phyloP scores from a whole-genome alignment of 352 stramenopile genomes.

The Phytopythium delawarense region DNA sequence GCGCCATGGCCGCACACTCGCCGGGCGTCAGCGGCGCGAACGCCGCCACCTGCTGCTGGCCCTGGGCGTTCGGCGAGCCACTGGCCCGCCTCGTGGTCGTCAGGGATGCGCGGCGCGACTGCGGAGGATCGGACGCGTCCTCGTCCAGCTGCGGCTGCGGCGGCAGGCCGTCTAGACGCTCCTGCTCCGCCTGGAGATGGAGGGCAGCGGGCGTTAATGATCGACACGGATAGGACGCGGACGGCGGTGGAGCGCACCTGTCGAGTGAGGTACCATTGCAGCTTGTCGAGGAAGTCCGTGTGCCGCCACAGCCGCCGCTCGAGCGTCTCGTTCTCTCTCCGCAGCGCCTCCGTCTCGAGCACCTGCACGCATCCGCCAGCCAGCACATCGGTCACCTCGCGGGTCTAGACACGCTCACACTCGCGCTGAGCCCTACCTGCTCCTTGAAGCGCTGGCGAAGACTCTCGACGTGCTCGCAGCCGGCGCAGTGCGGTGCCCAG shows the following conservation, averaged over 20 bases:
- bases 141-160: neutral
- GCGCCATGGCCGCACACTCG: constrained; percentile 21
- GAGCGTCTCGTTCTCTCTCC: constrained; percentile 18
- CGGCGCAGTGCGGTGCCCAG: constrained; percentile 3
- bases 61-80: neutral
- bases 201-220: neutral
- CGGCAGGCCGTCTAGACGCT: neutral
- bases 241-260: constrained; percentile 14
- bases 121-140: neutral
- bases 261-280: constrained; percentile 12
- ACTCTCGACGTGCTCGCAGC: constrained; percentile 8
- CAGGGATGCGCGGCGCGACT: neutral
- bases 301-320: constrained; percentile 23
- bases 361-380: constrained; percentile 18
- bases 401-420: no score
- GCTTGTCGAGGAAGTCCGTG: constrained; percentile 21
- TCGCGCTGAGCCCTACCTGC: no score
- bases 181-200: neutral
- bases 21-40: constrained; percentile 20
- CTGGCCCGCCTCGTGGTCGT: constrained; percentile 2
- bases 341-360: constrained; percentile 21
- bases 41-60: constrained; percentile 18
- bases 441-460: constrained; percentile 4
- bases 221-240: no score
- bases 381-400: constrained; percentile 15